Conservation (phyloP, 176 grass and related monocot species). For the Avena atlantica region DNA sequence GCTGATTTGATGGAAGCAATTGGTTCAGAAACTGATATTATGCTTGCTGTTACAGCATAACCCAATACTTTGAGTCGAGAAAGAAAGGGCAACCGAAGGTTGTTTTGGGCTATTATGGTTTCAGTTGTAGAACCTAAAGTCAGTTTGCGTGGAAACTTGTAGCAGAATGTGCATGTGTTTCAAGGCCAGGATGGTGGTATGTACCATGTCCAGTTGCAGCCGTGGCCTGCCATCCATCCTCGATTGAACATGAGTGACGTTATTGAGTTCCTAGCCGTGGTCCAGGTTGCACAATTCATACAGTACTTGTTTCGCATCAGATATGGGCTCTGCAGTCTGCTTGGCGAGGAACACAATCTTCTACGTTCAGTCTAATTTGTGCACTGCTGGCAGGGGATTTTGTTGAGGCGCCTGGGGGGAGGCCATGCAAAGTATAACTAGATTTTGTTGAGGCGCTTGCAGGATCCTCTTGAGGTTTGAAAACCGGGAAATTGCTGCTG, state of each 20-base stretch:
- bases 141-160: background rate
- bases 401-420: background rate
- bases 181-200: background rate
- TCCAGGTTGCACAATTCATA: background rate
- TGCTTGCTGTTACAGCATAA: background rate
- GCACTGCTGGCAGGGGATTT: background rate
- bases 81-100: background rate
- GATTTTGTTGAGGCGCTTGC: background rate
- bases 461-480: background rate
- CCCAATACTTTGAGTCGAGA: background rate
- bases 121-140: background rate
- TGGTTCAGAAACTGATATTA: conserved; percentile 37
- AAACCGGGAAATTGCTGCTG: background rate
- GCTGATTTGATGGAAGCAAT: conserved; percentile 51
- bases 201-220: too few relatives aligned
- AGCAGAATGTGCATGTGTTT: background rate
- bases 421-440: background rate
- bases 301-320: background rate
- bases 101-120: conserved; percentile 6
- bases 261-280: background rate
- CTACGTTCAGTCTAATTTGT: background rate
- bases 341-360: background rate
- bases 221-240: too few relatives aligned
- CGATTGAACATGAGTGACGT: background rate
- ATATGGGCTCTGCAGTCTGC: background rate